phyloP scores from a whole-genome alignment of 345 rosid genomes.

The Trapa bicornis region DNA sequence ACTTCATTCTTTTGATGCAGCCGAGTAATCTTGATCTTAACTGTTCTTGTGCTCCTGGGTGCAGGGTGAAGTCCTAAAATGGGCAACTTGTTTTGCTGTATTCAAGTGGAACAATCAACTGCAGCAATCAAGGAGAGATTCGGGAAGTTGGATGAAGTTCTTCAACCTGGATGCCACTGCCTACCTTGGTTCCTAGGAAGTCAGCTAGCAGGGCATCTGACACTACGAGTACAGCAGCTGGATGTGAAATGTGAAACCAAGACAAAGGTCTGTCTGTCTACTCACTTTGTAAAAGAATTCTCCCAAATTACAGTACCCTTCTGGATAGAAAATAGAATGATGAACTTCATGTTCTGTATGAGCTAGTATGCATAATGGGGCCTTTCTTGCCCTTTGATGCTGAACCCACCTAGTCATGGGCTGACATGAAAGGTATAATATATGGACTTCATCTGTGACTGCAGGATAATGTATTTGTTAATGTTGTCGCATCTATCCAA shows the following conservation, averaged over 20 bases:
- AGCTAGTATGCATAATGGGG: no score
- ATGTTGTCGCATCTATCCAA: slow-evolving; percentile 35
- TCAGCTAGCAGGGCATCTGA: slow-evolving; percentile 23
- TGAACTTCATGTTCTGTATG: no score
- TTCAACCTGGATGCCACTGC: slow-evolving; percentile 35
- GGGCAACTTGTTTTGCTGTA: slow-evolving; percentile 24
- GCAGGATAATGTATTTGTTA: slow-evolving; percentile 40
- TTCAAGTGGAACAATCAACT: slow-evolving; percentile 28
- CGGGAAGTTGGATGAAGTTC: slow-evolving; percentile 28
- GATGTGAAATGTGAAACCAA: slow-evolving; percentile 35
- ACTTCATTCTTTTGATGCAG: not conserved
- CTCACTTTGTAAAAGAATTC: not conserved
- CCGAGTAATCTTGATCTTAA: not conserved
- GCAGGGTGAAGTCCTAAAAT: slow-evolving; percentile 16
- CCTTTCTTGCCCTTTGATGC: not conserved
- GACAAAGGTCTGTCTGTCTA: slow-evolving; percentile 19
- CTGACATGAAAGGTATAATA: not conserved
- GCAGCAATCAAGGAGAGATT: slow-evolving; percentile 30
- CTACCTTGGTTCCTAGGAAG: slow-evolving; percentile 33
- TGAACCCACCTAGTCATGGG: not conserved
- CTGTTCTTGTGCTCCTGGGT: not conserved
- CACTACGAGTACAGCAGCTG: slow-evolving; percentile 31
- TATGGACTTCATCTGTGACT: not conserved
- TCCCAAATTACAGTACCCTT: not conserved
- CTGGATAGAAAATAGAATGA: no score